Evolutionary conservation across 2,329 filamentous ascomycete genomes (phyloP), one percentile per base, ranked within the genome.

Genomic region (Pseudohalonectria lignicola): DNA sequence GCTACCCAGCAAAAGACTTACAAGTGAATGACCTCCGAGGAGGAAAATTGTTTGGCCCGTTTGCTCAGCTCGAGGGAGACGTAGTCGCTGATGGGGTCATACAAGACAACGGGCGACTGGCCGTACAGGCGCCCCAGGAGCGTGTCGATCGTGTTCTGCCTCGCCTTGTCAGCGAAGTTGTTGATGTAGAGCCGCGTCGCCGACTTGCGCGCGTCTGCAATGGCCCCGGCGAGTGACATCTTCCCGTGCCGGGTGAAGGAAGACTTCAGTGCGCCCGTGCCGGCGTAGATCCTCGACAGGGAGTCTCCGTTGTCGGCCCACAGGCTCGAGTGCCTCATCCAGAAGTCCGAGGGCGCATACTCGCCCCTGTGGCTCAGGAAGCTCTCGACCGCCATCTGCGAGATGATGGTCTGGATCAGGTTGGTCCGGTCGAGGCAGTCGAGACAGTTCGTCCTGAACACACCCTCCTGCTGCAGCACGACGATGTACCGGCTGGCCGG

Each of bases 251-350:
- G 74, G 2, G 92, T 98, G 50, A 94, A 96, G 0, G 88, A 95
- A 3, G 87, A 88, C 57, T 96, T 98, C 32, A 98, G 66, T 13
- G 92, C 92, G 4, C 92, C 92, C 4, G 92, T 98, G 18, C 92
- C 92, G 8, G 92, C 92, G 55, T 98, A 98, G 19, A 95, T 96
- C 52, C 86, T 86, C 11, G 88, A 95, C 34, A 98, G 61, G 5
- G 84, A 82, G 62, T 98, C 92, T 17, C 92, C 92, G 53, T 95
- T 96, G 58, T 98, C 92, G 25, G 92, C 92, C 92, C 92, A 98
- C 1, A 98, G 69, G 43, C 79, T 92, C 8, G 86, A 88, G 61
- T 98, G 92, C 35, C 86, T 73, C 62, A 86, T 82, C 83, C 88
- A 94, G 50, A 96, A 88, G 52, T 96, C 88, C 1, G 79, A 74